phyloP scores from a whole-genome alignment of 2,329 filamentous ascomycete genomes.

The Tympanopsis confertula region DNA sequence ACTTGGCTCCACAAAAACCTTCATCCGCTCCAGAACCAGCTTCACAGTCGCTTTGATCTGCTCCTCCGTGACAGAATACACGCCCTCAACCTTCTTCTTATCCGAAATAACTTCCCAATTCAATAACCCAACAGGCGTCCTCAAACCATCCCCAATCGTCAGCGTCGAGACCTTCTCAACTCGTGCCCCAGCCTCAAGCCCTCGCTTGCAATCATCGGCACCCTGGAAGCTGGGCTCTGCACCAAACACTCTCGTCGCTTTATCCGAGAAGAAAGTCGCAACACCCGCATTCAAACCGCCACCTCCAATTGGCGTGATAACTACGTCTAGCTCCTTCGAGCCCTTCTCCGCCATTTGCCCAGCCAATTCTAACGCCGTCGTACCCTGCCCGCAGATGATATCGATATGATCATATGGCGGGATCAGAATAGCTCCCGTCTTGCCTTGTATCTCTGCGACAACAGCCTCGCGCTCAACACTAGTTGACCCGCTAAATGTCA shows the following conservation, averaged over 20 bases:
- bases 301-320: neutral
- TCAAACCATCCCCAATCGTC: neutral
- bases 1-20: constrained; percentile 1
- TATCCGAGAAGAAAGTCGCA: constrained; percentile 1
- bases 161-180: neutral
- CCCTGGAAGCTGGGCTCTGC: neutral
- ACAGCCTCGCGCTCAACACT: constrained; percentile 1
- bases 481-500: neutral
- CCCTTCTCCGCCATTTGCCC: neutral
- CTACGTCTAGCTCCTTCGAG: neutral
- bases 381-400: constrained; percentile 1
- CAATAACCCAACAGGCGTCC: constrained; percentile 1
- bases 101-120: neutral
- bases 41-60: neutral
- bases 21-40: constrained; percentile 1
- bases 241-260: neutral
- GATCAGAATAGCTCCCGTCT: neutral
- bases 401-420: neutral
- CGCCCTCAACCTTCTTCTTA: neutral
- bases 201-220: neutral
- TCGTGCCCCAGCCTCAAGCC: neutral
- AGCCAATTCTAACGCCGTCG: neutral
- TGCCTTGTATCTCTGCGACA: neutral
- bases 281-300: neutral
- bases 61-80: neutral